Evolutionary conservation across 352 stramenopile species (phyloP).

Genomic region (Stramenopiles sp.): DNA sequence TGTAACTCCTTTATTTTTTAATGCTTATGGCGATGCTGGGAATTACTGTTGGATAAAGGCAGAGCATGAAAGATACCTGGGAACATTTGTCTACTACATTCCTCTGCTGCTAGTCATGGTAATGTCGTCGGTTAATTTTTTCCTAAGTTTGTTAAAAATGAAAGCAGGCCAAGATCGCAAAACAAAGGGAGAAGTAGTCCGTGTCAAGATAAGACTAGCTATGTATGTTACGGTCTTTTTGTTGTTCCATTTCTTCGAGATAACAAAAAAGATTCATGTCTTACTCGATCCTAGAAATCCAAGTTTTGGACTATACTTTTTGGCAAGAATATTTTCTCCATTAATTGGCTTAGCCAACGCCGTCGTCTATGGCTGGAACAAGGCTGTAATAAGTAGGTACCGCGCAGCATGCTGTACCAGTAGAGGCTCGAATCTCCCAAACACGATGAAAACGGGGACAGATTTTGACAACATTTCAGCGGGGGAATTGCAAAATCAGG

Average conservation of each 20-base stretch:
- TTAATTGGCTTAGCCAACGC: not conserved
- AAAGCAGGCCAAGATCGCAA: not conserved
- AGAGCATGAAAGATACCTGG: not conserved
- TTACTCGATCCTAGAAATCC: not conserved
- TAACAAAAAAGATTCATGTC: not conserved
- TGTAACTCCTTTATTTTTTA: not conserved
- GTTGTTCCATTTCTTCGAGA: not conserved
- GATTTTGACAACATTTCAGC: too few relatives aligned
- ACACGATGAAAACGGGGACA: too few relatives aligned
- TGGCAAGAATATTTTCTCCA: not conserved
- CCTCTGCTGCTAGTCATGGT: not conserved
- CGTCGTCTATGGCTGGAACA: not conserved
- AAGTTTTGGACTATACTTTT: not conserved
- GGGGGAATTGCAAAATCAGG: too few relatives aligned
- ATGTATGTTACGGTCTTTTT: not conserved
- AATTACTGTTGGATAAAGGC: conserved; percentile 1
- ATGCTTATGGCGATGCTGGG: not conserved
- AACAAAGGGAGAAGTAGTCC: not conserved
- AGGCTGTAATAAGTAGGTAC: not conserved
- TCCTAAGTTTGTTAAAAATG: not conserved
- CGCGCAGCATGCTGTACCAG: not conserved
- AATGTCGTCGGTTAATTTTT: not conserved
- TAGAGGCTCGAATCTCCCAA: too few relatives aligned
- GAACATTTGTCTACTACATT: not conserved
- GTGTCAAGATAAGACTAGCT: not conserved